Percentiles rank a stretch among this genome's conserved stretches.
These are phyloP conservation scores for Colletotrichum tofieldiae DNA, from an alignment of 2,329 filamentous ascomycete species.

Conservation along the genomic window DNA sequence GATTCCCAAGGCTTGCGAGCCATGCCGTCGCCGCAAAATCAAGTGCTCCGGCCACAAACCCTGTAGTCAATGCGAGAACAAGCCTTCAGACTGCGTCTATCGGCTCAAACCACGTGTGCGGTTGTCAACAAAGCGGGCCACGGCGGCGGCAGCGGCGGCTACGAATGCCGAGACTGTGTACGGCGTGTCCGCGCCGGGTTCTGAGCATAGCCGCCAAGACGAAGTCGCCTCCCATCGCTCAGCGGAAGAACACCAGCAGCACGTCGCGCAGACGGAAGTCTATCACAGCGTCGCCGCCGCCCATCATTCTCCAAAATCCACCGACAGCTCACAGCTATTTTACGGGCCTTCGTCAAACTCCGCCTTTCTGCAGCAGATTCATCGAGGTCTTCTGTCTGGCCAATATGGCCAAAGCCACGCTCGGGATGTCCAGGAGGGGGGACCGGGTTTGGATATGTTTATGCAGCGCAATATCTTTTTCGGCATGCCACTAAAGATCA, in stretches of 20 bases:
- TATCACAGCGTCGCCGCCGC: slow-evolving; percentile 46
- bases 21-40: slow-evolving; percentile 45
- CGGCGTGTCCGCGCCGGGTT: slow-evolving; percentile 7
- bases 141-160: slow-evolving; percentile 51
- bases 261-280: slow-evolving; percentile 53
- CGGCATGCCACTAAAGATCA: slow-evolving; percentile 47
- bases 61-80: slow-evolving; percentile 42
- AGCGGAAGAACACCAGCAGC: slow-evolving; percentile 44
- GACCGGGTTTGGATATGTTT: slow-evolving; percentile 49
- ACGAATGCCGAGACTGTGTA: slow-evolving; percentile 49
- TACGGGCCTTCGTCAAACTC: slow-evolving; percentile 50
- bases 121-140: slow-evolving; percentile 50
- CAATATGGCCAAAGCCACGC: slow-evolving; percentile 36
- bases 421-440: slow-evolving; percentile 47
- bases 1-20: slow-evolving; percentile 46
- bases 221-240: slow-evolving; percentile 21
- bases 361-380: slow-evolving; percentile 51
- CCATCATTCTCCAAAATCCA: slow-evolving; percentile 44
- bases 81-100: slow-evolving; percentile 42
- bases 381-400: slow-evolving; percentile 47
- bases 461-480: slow-evolving; percentile 52
- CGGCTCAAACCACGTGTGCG: slow-evolving; percentile 42
- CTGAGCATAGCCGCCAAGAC: slow-evolving; percentile 4
- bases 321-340: slow-evolving; percentile 48
- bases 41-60: slow-evolving; percentile 44